Evolutionary conservation across 2,329 filamentous ascomycete species (phyloP).

Genomic region (Ramichloridium luteum): DNA sequence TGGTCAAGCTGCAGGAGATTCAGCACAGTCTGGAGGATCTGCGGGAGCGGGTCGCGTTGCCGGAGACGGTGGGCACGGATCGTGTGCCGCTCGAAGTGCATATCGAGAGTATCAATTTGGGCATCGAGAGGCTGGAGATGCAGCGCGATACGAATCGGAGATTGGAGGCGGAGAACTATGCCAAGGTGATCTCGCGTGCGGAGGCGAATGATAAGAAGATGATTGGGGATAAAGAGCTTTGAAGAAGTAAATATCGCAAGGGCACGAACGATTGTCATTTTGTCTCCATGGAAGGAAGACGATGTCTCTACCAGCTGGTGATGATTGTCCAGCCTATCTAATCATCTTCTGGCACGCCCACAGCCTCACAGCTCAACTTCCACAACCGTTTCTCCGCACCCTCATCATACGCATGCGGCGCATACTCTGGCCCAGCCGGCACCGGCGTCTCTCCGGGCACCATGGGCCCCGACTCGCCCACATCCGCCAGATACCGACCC

Average conservation of each 20-base stretch:
- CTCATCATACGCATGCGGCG: conserved; percentile 26
- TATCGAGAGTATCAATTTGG: conserved; percentile 60
- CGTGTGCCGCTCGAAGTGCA: conserved; percentile 58
- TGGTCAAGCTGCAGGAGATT: conserved; percentile 64
- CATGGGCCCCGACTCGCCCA: conserved; percentile 2
- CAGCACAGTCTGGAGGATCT: conserved; percentile 58
- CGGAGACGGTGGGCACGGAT: conserved; percentile 45
- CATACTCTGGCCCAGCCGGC: conserved; percentile 24
- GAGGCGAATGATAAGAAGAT: conserved; percentile 12
- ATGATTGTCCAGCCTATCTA: too few species aligned
- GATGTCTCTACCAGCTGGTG: too few species aligned
- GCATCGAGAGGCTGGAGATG: conserved; percentile 57
- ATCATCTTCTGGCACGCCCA: too few species aligned
- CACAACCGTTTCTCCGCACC: conserved; percentile 31
- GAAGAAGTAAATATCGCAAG: too few species aligned
- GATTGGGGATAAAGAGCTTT: conserved; percentile 13
- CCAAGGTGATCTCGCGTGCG: conserved; percentile 13
- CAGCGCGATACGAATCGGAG: conserved; percentile 41
- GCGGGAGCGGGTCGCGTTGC: conserved; percentile 55
- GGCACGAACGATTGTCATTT: too few species aligned
- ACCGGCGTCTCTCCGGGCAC: conserved; percentile 3
- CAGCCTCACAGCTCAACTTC: conserved; percentile 17
- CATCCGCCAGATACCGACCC: conserved; percentile 35
- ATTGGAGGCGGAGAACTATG: conserved; percentile 19
- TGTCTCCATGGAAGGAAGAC: conserved; percentile 1